Evolutionary conservation across 2,329 filamentous ascomycete genomes (phyloP), one percentile per base, ranked within the genome.

Genomic region (Talaromyces sp.): DNA sequence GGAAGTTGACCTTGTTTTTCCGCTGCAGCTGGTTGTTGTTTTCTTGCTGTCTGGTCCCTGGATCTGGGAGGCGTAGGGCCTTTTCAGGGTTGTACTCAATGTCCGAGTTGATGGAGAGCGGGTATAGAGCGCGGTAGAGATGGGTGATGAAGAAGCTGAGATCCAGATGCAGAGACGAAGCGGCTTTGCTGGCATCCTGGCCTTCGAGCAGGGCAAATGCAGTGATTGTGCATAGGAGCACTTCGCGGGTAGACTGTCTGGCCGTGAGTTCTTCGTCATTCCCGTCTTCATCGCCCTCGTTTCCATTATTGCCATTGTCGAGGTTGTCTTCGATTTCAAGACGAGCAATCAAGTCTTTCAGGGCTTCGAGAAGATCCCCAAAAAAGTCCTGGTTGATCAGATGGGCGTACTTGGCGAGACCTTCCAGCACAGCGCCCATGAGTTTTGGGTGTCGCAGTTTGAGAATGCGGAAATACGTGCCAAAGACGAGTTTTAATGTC

Each of bases 371-470:
- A 31, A 99, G 82, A 71, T 99, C 95, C 29, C 93, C 95, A 69
- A 99, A 99, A 80, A 99, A 98, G 72, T 99, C 91, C 71, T 99
- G 92, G 78, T 99, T 99, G 82, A 99, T 99, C 62, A 99, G 83
- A 73, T 97, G 95, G 3, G 93, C 88, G 72, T 96, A 99, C 71
- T 92, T 92, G 56, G 93, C 93, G 24, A 99, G 80, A 29, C 95
- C 95, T 78, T 98, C 95, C 5, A 99, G 84, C 0, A 97, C 93
- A 14, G 93, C 93, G n/a, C 95, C 95, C 91, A 97, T 98, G 19
- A 99, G 84, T 66, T 89, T 86, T 14, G 91, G 88, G 26, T 86
- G 83, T 27, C 92, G 86, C 58, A 87, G 82, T 78, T 98, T 98
- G 50, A 99, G 80, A 58, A 98, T 93, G 57, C 93, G 89, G 76